These are phyloP conservation scores for Pilatotrama ljubarskyi DNA, from an alignment of 768 basidiomycete genomes.

Conservation along the genomic window DNA sequence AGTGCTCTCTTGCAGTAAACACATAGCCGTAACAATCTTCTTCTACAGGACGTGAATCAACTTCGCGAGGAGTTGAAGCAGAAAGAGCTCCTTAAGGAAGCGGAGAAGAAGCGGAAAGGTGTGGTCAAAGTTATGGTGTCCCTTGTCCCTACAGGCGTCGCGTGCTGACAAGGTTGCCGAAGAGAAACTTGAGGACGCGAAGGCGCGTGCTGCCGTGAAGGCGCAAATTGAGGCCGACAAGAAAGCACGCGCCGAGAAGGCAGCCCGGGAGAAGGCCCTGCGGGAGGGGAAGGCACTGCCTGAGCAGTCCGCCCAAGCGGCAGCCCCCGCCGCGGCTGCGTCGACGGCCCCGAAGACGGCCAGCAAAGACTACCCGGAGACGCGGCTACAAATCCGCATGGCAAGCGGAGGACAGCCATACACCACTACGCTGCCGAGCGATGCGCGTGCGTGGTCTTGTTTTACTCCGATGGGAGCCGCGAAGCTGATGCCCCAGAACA, in stretches of 20 bases:
- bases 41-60: constrained; percentile 63
- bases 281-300: constrained; percentile 69
- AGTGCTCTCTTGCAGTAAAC: background rate
- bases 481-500: constrained; percentile 31
- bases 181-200: constrained; percentile 92
- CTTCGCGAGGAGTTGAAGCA: constrained; percentile 74
- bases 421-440: constrained; percentile 78
- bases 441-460: constrained; percentile 56
- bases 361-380: constrained; percentile 82
- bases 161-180: background rate
- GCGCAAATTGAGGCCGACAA: constrained; percentile 97
- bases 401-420: constrained; percentile 79
- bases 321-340: constrained; percentile 33
- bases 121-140: constrained; percentile 5
- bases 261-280: constrained; percentile 87
- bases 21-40: background rate
- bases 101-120: constrained; percentile 81
- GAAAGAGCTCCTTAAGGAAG: constrained; percentile 83
- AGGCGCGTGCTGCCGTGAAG: constrained; percentile 83
- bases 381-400: constrained; percentile 87
- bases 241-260: constrained; percentile 81
- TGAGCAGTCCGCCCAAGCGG: constrained; percentile 32
- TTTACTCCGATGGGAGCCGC: background rate
- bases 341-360: constrained; percentile 40
- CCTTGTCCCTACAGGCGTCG: too few species aligned